Percentiles rank a stretch among this genome's conserved stretches.
Evolutionary conservation across 2,329 filamentous ascomycete genomes (phyloP).

Genomic region (Ophiostoma tasmaniense): DNA sequence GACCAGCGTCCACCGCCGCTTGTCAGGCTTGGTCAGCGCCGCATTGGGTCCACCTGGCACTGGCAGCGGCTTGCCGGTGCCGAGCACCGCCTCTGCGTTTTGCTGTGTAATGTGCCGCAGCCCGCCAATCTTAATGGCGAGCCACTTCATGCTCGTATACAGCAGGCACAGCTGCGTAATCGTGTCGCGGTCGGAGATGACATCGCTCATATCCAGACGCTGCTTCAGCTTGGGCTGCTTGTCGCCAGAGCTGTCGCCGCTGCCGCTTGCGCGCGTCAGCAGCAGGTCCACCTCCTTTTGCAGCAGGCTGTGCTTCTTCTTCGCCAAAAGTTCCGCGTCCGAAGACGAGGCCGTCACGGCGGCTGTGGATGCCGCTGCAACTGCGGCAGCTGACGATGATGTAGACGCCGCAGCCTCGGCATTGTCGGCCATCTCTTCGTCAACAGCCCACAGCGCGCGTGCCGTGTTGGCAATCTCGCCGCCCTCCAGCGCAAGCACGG

Average conservation of each 20-base stretch:
- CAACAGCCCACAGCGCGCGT: constrained; percentile 52
- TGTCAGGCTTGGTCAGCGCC: constrained; percentile 39
- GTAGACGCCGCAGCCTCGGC: constrained; percentile 62
- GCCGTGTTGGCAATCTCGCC: constrained; percentile 66
- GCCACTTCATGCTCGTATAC: constrained; percentile 98
- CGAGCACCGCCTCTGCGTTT: constrained; percentile 50
- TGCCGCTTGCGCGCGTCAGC: constrained; percentile 43
- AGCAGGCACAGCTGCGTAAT: constrained; percentile 78
- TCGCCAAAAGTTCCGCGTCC: constrained; percentile 53
- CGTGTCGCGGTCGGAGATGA: constrained; percentile 82
- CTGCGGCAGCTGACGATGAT: constrained; percentile 60
- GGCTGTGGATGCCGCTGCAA: constrained; percentile 60
- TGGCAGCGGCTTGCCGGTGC: neutral
- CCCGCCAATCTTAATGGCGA: constrained; percentile 71
- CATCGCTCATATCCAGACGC: constrained; percentile 65
- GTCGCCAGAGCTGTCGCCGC: neutral
- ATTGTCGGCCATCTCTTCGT: constrained; percentile 35
- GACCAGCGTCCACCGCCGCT: constrained; percentile 72
- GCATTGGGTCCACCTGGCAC: neutral
- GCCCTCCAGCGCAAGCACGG: constrained; percentile 56
- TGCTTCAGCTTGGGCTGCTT: constrained; percentile 22
- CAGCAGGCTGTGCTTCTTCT: constrained; percentile 46
- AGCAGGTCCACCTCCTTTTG: constrained; percentile 54
- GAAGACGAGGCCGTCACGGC: constrained; percentile 42
- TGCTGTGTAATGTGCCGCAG: constrained; percentile 74